A percentile compares a stretch with the other conserved stretches of the same genome.
phyloP scores from a whole-genome alignment of 148 eudicot genomes.

The Camellia japonica region DNA sequence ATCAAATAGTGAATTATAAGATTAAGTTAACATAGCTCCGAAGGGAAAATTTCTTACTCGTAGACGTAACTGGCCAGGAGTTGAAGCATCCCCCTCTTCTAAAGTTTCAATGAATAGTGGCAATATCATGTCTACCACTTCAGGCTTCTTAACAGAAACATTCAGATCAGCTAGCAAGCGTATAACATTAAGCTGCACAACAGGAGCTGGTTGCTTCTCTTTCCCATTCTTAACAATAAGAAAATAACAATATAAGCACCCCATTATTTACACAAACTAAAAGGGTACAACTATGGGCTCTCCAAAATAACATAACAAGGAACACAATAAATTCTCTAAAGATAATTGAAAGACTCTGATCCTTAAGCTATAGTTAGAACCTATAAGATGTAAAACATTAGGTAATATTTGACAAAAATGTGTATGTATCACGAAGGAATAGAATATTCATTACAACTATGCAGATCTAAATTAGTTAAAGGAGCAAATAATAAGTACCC shows the following conservation, averaged over 20 bases:
- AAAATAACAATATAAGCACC: not conserved
- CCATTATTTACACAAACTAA: not conserved
- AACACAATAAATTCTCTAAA: not conserved
- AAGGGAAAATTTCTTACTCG: conserved; percentile 52
- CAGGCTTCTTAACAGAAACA: conserved; percentile 75
- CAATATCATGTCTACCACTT: conserved; percentile 90
- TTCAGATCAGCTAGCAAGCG: conserved; percentile 85
- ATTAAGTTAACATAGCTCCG: not conserved
- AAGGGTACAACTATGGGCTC: not conserved
- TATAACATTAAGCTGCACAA: conserved; percentile 77
- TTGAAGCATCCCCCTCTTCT: conserved; percentile 95
- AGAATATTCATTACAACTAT: not conserved
- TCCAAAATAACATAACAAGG: too few relatives aligned
- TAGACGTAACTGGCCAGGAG: conserved; percentile 81
- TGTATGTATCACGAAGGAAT: not conserved
- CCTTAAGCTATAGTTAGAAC: not conserved
- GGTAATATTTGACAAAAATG: too few relatives aligned
- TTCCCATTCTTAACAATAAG: conserved; percentile 46
- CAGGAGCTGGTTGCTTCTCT: conserved; percentile 71
- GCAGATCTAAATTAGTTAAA: not conserved
- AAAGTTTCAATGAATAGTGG: conserved; percentile 85
- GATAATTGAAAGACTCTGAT: not conserved
- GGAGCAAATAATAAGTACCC: not conserved
- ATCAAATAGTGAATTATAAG: too few relatives aligned
- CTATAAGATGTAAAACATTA: not conserved